phyloP scores from a whole-genome alignment of 345 rosid genomes.

The Melaleuca alternifolia region DNA sequence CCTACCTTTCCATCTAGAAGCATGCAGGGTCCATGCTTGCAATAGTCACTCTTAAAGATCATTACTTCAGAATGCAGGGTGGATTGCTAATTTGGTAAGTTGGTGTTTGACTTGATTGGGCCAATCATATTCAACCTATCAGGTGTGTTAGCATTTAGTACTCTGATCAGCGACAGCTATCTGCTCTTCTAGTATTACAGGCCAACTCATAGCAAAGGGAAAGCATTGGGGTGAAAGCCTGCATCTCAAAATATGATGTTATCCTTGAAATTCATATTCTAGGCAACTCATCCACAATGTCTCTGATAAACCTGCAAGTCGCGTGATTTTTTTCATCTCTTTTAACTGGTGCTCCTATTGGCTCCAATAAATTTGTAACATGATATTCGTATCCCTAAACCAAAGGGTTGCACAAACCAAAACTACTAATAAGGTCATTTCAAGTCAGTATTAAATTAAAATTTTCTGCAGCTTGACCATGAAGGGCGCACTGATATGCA shows the following conservation, averaged over 20 bases:
- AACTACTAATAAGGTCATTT: background rate
- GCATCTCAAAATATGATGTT: background rate
- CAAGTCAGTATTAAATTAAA: background rate
- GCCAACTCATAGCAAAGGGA: background rate
- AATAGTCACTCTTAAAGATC: background rate
- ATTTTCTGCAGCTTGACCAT: background rate
- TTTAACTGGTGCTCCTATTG: background rate
- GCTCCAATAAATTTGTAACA: background rate
- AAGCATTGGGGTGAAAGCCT: background rate
- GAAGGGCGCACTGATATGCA: background rate
- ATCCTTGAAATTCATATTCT: background rate
- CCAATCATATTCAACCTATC: background rate
- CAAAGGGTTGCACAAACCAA: background rate
- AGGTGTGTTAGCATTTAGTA: background rate
- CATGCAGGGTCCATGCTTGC: background rate
- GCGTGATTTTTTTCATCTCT: background rate
- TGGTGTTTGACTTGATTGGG: background rate
- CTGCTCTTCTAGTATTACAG: background rate
- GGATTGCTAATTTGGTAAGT: background rate
- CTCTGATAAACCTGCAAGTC: background rate
- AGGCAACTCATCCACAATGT: background rate
- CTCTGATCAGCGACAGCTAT: background rate
- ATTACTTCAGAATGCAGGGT: background rate
- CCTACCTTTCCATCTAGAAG: background rate
- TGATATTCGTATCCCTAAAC: background rate